Base-by-base conservation (phyloP, 2,329 filamentous ascomycete genomes). In the Alternaria sp. region DNA sequence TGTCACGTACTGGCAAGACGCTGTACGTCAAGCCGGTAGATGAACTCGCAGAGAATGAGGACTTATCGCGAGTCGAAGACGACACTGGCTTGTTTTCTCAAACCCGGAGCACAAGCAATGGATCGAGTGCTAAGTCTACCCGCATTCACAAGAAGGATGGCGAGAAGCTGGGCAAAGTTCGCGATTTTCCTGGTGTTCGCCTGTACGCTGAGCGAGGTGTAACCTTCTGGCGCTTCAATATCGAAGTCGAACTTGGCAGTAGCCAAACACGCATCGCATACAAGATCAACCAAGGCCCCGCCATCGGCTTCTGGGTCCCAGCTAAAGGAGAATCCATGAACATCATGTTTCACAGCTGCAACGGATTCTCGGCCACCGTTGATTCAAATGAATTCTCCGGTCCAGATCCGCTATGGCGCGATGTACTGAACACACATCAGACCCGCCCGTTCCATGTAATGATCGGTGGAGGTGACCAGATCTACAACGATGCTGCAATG, bases 261-360 rank as follows among this genome's bases (percentile, higher is more conserved):
- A 86, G 84, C 59, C 92, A 98, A 78, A 88, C 94, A 70, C 90
- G 94, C 39, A 91, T 99, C 65, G 94, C 94, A 0, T 99, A 99
- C 79, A 91, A 94, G 54, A 96, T 99, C 81, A 99, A 99, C 74
- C 86, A 90, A 47, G 94, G 95, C 0, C 94, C 94, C 6, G 88
- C 92, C 3, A 89, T 92, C 53, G 92, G 91, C 1, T 99, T 99
- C 77, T 99, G 95, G 94, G 93, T 99, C 0, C 95, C 96, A 5
- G 91, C 90, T 32, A 87, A 85, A 51, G 90, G 88, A 16, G 86
- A 96, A 76, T 87, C 91, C 3, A 99, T 99, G 95, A 97, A 98
- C 80, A 92, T 97, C 76, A 97, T 98, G 93, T 99, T 97, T 81
- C 88, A 98, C 81, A 97, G 91, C 76, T 97, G 95, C 82, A 99